Evolutionary conservation across 2,329 filamentous ascomycete species (phyloP), one percentile per base, ranked within the genome.

Genomic region (Nannizziopsis arthrosporioides): DNA sequence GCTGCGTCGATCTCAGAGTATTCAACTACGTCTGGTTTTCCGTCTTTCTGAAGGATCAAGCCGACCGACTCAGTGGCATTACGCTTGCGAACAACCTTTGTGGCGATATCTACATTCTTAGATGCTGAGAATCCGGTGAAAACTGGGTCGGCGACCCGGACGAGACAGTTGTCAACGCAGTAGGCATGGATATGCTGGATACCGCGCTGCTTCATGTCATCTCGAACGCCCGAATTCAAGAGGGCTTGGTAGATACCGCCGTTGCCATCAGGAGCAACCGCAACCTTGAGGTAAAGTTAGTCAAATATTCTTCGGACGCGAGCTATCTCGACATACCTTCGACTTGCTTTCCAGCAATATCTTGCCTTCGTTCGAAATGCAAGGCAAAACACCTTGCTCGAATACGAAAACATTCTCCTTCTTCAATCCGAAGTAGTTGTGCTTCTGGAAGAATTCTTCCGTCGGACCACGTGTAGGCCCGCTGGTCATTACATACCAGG

Each of bases 401-500:
- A 98, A 98, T 67, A 96, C 85, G 56, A 83, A 69, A 52, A 98
- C 83, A 62, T 98, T 92, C 65, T 84, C 80, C 68, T 85, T 78
- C 56, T 82, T 76, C 51, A 98, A 71, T 5, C 92, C 92, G 66
- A 98, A 98, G 74, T 88, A 96, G 50, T 79, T 78, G 73, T 96
- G 76, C 68, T 94, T 76, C 64, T 84, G 72, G 68, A 98, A 96
- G 73, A 92, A 98, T 53, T 84, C 74, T 73, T 94, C 85, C n/a
- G 92, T 98, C 36, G 89, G 86, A 53, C 80, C 80, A 56, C 89
- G 80, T 6, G 92, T 98, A 40, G 92, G 92, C 3, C 92, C 92
- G 61, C 87, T 94, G 60, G 92, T 98, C 92, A 98, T 98, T 68
- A 98, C 87, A 70, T 98, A 98, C 92, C 92, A 98, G 10, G 92